Evolutionary conservation across 495 filamentous ascomycete species (phyloP).

Genomic region (Tuber indicum): DNA sequence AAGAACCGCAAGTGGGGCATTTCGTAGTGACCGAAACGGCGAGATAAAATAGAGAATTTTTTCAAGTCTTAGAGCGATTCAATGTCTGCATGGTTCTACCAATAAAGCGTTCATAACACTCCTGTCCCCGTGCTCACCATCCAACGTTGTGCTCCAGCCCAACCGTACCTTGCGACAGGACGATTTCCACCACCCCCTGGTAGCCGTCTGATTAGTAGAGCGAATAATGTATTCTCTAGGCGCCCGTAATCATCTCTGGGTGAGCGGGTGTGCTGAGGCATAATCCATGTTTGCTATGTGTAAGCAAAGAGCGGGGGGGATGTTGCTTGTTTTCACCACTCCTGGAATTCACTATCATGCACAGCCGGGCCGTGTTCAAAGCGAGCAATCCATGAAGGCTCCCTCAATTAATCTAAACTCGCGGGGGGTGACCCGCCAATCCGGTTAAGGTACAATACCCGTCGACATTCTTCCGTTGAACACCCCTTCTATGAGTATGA

Average conservation of each 20-base stretch:
- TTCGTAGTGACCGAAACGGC: background rate
- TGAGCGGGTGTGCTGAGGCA: background rate
- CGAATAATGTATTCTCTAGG: background rate
- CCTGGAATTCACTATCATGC: background rate
- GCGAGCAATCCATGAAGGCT: background rate
- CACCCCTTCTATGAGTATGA: background rate
- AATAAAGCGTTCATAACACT: background rate
- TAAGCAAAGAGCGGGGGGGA: background rate
- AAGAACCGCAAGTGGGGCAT: background rate
- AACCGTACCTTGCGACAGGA: background rate
- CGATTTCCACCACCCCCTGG: background rate
- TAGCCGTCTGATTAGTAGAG: background rate
- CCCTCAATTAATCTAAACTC: background rate
- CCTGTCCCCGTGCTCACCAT: background rate
- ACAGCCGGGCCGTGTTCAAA: background rate
- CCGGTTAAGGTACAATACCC: background rate
- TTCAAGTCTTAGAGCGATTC: background rate
- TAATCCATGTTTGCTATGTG: background rate
- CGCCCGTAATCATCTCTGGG: background rate
- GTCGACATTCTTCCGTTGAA: background rate
- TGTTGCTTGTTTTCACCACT: background rate
- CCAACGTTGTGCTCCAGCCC: background rate
- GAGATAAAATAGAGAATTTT: slow-evolving; percentile 10
- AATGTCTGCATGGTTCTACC: background rate
- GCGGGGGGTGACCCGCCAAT: background rate